These are phyloP conservation scores for Apiosordaria backusii DNA, from an alignment of 495 filamentous ascomycete genomes.

Conservation along the genomic window DNA sequence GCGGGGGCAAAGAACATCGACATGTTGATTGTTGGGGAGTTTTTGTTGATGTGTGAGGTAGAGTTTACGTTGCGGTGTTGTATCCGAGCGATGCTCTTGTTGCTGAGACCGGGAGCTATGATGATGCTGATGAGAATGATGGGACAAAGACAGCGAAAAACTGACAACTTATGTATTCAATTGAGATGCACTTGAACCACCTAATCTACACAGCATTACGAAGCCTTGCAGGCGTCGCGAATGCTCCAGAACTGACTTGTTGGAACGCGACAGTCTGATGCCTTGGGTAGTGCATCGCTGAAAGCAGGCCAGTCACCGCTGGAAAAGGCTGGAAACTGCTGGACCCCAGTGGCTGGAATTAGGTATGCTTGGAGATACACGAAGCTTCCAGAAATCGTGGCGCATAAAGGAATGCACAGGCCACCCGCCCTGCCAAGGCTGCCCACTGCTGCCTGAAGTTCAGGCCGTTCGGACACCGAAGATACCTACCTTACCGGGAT, in stretches of 20 bases:
- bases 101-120: neutral
- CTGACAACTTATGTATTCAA: neutral
- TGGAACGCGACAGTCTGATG: neutral
- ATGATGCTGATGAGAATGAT: neutral
- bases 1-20: neutral
- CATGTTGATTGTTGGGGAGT: neutral
- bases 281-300: neutral
- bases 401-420: too few species aligned
- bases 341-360: neutral
- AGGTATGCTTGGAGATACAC: neutral
- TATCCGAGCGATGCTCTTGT: neutral
- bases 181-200: neutral
- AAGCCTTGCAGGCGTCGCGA: neutral
- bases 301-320: neutral
- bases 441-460: neutral
- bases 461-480: neutral
- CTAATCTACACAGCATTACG: neutral
- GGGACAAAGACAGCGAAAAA: neutral
- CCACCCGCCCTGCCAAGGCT: too few species aligned
- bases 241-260: neutral
- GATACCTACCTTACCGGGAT: too few species aligned
- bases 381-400: neutral
- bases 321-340: neutral
- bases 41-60: neutral
- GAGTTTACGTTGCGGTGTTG: too few species aligned